Evolutionary conservation across 768 basidiomycete genomes (phyloP), one percentile per base, ranked within the genome.

Genomic region (Lanmaoa rubissima): DNA sequence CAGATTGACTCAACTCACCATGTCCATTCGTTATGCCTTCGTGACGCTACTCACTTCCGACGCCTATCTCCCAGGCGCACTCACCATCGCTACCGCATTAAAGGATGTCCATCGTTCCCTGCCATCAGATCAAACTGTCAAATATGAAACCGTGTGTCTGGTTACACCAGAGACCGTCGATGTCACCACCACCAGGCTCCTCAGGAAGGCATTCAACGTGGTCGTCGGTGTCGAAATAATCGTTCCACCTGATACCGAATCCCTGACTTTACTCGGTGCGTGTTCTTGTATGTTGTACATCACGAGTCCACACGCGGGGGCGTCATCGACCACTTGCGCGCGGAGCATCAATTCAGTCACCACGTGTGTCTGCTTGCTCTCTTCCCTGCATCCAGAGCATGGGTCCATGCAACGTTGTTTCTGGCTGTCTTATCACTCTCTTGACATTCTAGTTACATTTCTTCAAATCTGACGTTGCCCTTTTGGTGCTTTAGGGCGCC

Each of bases 171-270:
- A 97, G 69, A 88, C 91, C 0, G 86, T 98, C 70, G 87, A 92
- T 71, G 89, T 95, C 26, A 78, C 81, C 48, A 80, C 90, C 51
- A 86, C 94, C 59, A 91, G 86, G 66, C 80, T 84, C 50, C 81
- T 98, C 48, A 79, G 94, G 59, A 82, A 81, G 66, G 86, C 84
- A 10, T 99, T 88, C 67, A 82, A 95, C 69, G 65, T 88, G 42
- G 94, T 98, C 54, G 77, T 98, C 51, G 97, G 94, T 46, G 95
- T 99, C 26, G 96, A 98, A 75, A 75, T 88, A 46, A 92, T 99
- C 62, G 82, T 80, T 42, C 84, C 87, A 65, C 75, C 85, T 44
- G 84, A 90, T 54, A 72, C 79, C 51, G 76, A 80, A 48, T 86
- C 86, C 52, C 74, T 99, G 58, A 77, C 81, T 58, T 78, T 98